Evolutionary conservation across 2,329 filamentous ascomycete genomes (phyloP).

Genomic region (Xylariaceae sp.): DNA sequence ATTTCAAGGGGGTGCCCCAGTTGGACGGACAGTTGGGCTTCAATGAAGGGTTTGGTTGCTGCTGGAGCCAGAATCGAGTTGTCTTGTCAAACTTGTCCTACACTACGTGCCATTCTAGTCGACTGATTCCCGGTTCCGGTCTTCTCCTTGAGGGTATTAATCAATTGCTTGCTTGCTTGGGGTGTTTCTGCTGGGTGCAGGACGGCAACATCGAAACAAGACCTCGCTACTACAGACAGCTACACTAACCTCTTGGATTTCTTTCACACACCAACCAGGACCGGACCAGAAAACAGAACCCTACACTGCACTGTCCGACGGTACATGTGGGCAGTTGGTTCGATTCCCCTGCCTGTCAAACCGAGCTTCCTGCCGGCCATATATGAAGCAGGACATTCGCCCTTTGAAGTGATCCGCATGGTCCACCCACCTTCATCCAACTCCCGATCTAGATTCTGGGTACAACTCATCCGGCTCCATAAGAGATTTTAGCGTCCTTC

Average conservation of each 20-base stretch:
- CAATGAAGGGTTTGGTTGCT: constrained; percentile 10
- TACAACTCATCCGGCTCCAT: background rate
- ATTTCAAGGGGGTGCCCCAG: constrained; percentile 7
- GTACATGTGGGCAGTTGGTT: constrained; percentile 6
- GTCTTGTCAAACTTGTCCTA: constrained; percentile 15
- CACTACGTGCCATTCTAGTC: constrained; percentile 8
- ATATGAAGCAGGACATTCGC: constrained; percentile 10
- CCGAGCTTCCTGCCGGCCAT: constrained; percentile 1
- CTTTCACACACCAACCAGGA: constrained; percentile 1
- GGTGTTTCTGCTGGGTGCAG: background rate
- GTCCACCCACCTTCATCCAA: background rate
- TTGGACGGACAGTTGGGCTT: constrained; percentile 15
- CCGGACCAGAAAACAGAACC: background rate
- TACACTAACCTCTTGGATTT: background rate
- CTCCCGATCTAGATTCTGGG: background rate
- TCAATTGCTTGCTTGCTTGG: constrained; percentile 3
- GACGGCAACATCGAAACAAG: background rate
- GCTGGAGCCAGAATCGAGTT: constrained; percentile 3
- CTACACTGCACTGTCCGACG: background rate
- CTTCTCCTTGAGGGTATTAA: background rate
- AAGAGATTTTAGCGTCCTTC: background rate
- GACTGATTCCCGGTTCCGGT: constrained; percentile 3
- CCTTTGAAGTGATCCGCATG: constrained; percentile 1
- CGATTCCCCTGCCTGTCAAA: background rate
- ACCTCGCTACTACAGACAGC: constrained; percentile 1